Base-by-base conservation (phyloP, 2,329 filamentous ascomycete genomes). In the Gnomoniopsis smithogilvyi region DNA sequence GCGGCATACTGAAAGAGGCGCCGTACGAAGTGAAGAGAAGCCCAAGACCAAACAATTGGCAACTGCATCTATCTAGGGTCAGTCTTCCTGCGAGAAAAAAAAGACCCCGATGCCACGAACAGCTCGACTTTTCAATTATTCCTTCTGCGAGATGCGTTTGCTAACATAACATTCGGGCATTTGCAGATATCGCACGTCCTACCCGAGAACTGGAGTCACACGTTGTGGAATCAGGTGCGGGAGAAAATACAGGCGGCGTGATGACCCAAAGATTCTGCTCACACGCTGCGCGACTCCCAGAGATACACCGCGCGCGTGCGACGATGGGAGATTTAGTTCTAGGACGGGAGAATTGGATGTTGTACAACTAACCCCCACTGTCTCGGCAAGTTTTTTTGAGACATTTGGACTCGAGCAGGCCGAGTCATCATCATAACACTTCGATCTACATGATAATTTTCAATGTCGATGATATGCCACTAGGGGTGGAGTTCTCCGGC, bases 41-140 rank as follows among this genome's bases (percentile, higher is more conserved):
- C 1, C 59, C 60, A 47, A 52, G 69, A 47, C 64, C 66, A 48
- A 65, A 69, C 49, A 69, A 70, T 26, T 67, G 65, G 68, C 52
- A 57, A 30, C 55, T 67, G 7, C 65, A 69, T 48, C 53, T 67
- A 26, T 60, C 61, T 38, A 56, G 48, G 56, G 51, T 62, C 33
- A 62, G 61, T 62, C 17, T 22, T 30, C 26, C 26, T 30, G 26
- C 6, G n/a, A 45, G 14, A 45, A 56, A 4, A 33, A 45, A 14
- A 45, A 56, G 3, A 33, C 50, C 12, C 15, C 49, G 22, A 30
- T 33, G 22, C 48, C 56, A 51, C 10, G 49, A 33, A 36, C 21
- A n/a, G n/a, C 43, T 19, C 33, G 26, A n/a, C 11, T 26, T 33
- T 17, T 45, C n/a, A 14, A 15, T 17, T 6, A 7, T 2, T 24